phyloP scores from a whole-genome alignment of 2,329 filamentous ascomycete genomes.

The Verticillium isaacii region DNA sequence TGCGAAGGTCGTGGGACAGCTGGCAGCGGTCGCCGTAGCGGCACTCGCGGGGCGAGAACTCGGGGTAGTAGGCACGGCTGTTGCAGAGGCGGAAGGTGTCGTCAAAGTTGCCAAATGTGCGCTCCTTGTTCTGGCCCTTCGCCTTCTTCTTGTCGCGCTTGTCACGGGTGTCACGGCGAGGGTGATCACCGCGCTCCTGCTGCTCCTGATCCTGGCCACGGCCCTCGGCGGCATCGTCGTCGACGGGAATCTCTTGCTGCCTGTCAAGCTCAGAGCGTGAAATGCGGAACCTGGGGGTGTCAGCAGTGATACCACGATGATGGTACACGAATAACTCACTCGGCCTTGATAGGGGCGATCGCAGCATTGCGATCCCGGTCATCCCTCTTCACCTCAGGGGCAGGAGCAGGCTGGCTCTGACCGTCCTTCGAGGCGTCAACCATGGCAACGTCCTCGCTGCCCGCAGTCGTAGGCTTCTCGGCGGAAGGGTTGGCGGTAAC shows the following conservation, averaged over 20 bases:
- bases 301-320: background rate
- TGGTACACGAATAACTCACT: slow-evolving; percentile 20
- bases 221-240: slow-evolving; percentile 47
- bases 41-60: slow-evolving; percentile 79
- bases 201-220: slow-evolving; percentile 38
- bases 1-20: slow-evolving; percentile 76
- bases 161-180: slow-evolving; percentile 37
- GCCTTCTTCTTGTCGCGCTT: slow-evolving; percentile 42
- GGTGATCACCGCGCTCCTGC: slow-evolving; percentile 51
- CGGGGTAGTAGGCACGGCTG: slow-evolving; percentile 63
- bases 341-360: slow-evolving; percentile 29
- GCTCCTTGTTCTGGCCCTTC: slow-evolving; percentile 70
- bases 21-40: slow-evolving; percentile 76
- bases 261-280: slow-evolving; percentile 32
- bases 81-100: slow-evolving; percentile 77
- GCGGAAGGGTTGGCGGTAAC: background rate
- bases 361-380: slow-evolving; percentile 18
- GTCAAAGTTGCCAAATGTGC: slow-evolving; percentile 73
- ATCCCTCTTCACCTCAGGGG: slow-evolving; percentile 7
- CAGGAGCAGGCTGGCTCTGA: slow-evolving; percentile 5
- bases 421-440: slow-evolving; percentile 2
- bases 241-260: slow-evolving; percentile 45
- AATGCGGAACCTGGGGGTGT: slow-evolving; percentile 25
- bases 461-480: background rate
- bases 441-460: slow-evolving; percentile 1